phyloP scores from a whole-genome alignment of 225 moss, liverwort and hornwort species.

The Sphagnum contortum region DNA sequence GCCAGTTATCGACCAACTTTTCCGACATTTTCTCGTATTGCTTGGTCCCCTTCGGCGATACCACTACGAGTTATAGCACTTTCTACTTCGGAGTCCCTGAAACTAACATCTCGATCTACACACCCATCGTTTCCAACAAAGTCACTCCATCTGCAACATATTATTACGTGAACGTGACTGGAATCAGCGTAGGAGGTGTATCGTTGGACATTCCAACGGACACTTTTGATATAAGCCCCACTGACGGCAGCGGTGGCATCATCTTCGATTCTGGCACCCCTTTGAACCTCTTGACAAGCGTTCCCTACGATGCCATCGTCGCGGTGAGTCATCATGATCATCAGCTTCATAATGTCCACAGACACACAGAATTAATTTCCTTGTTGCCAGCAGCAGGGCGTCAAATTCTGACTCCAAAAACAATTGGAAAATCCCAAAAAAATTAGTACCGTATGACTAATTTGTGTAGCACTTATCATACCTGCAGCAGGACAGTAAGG shows the following conservation, averaged over 20 bases:
- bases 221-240: constrained; percentile 9
- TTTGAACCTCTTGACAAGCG: constrained; percentile 10
- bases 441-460: not conserved
- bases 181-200: constrained; percentile 13
- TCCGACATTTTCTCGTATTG: constrained; percentile 1
- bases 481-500: not conserved
- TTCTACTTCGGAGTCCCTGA: constrained; percentile 15
- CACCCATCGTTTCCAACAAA: constrained; percentile 4
- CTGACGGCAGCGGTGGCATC: constrained; percentile 17
- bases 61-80: constrained; percentile 18
- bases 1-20: not conserved
- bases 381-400: not conserved
- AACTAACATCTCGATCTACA: constrained; percentile 6
- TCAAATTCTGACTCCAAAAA: not conserved
- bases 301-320: constrained; percentile 11
- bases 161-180: constrained; percentile 18
- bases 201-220: constrained; percentile 3
- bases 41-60: constrained; percentile 3
- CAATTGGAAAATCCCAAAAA: not conserved
- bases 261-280: constrained; percentile 36
- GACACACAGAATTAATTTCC: not conserved
- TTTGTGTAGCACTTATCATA: not conserved
- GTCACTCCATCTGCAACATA: constrained; percentile 6
- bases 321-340: not conserved
- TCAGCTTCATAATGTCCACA: not conserved